A percentile compares a stretch with the other conserved stretches of the same genome.
These are phyloP conservation scores for Hypoxylon sp. DNA, from an alignment of 2,329 filamentous ascomycete species.

Conservation along the genomic window DNA sequence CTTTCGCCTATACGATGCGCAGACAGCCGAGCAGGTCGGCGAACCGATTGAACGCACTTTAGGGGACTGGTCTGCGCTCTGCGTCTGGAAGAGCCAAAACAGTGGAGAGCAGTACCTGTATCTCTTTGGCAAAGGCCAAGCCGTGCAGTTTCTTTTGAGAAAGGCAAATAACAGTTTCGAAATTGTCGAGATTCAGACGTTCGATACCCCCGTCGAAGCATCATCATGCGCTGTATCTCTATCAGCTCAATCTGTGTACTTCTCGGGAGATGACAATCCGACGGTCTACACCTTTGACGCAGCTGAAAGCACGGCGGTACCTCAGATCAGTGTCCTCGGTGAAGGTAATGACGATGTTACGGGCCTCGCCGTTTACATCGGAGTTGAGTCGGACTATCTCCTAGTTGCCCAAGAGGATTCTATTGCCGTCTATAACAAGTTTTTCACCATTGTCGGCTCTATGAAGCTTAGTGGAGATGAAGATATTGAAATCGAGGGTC, in stretches of 20 bases:
- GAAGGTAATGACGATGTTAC: constrained; percentile 55
- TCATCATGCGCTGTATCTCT: constrained; percentile 57
- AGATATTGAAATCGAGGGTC: constrained; percentile 57
- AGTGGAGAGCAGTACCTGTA: constrained; percentile 59
- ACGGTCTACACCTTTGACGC: constrained; percentile 55
- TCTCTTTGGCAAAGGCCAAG: constrained; percentile 58
- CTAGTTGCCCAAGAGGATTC: constrained; percentile 55
- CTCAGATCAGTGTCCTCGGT: constrained; percentile 53
- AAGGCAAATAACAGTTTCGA: constrained; percentile 47
- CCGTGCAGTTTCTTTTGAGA: constrained; percentile 55
- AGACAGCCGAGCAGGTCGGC: constrained; percentile 49
- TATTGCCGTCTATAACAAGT: constrained; percentile 55
- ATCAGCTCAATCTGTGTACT: constrained; percentile 53
- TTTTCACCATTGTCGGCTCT: constrained; percentile 53
- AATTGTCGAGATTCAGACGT: constrained; percentile 59
- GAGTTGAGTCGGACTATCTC: constrained; percentile 53
- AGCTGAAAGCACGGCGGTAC: constrained; percentile 53
- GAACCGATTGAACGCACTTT: constrained; percentile 52
- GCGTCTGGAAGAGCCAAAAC: constrained; percentile 56
- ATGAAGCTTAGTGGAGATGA: constrained; percentile 54
- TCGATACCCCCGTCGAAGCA: constrained; percentile 56
- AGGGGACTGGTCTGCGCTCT: constrained; percentile 62
- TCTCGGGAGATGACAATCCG: constrained; percentile 55
- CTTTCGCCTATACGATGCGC: constrained; percentile 55
- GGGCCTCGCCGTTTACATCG: constrained; percentile 57